Percentiles rank a stretch among this genome's conserved stretches.
These are phyloP conservation scores for Casuarina equisetifolia DNA, from an alignment of 306 rosid species.

Conservation along the genomic window DNA sequence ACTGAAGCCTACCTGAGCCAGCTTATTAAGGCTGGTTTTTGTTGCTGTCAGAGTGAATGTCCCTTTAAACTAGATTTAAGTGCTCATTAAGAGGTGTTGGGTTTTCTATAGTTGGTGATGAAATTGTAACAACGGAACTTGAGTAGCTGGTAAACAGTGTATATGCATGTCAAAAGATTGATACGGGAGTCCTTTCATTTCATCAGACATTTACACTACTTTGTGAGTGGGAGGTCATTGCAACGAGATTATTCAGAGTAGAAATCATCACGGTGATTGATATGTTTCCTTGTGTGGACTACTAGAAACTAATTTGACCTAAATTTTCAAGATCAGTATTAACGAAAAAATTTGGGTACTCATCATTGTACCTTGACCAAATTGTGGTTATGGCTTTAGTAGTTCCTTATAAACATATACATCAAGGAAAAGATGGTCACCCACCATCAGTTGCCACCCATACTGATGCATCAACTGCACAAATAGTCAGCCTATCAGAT, in stretches of 20 bases:
- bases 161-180: background rate
- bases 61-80: background rate
- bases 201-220: background rate
- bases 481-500: background rate
- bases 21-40: conserved; percentile 22
- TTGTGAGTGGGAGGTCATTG: conserved; percentile 3
- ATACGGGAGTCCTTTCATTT: background rate
- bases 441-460: background rate
- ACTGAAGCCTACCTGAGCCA: conserved; percentile 9
- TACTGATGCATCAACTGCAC: background rate
- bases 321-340: background rate
- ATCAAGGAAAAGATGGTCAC: background rate
- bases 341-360: background rate
- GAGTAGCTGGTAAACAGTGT: background rate
- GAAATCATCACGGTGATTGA: background rate
- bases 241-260: background rate
- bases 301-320: background rate
- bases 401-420: background rate
- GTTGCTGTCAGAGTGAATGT: background rate
- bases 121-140: background rate
- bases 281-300: background rate
- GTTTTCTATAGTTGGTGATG: conserved; percentile 7
- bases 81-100: background rate
- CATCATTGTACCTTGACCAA: background rate
- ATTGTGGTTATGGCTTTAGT: background rate